Evolutionary conservation across 768 basidiomycete species (phyloP).

Genomic region (Tubosaeta sp.): DNA sequence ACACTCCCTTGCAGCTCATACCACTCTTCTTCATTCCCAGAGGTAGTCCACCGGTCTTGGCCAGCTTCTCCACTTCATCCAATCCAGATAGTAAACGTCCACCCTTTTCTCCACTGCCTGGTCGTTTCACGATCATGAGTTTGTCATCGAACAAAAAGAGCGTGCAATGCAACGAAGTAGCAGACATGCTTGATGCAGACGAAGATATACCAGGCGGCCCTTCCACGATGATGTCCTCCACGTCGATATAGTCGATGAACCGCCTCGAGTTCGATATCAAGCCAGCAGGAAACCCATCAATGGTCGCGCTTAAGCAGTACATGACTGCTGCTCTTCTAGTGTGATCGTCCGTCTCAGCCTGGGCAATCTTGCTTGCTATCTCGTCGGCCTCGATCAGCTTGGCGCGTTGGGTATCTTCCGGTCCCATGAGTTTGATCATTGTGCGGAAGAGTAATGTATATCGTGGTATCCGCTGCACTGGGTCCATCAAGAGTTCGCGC

Average conservation of each 20-base stretch:
- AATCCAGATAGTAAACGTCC: slow-evolving; percentile 71
- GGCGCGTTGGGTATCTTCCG: slow-evolving; percentile 68
- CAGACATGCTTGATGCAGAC: slow-evolving; percentile 36
- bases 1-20: slow-evolving; percentile 78
- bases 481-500: slow-evolving; percentile 92
- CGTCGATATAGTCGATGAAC: slow-evolving; percentile 91
- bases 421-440: slow-evolving; percentile 88
- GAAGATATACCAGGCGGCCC: slow-evolving; percentile 39
- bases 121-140: slow-evolving; percentile 86
- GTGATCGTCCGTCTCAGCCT: slow-evolving; percentile 87
- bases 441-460: slow-evolving; percentile 90
- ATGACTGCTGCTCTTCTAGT: slow-evolving; percentile 87
- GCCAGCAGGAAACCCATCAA: slow-evolving; percentile 88
- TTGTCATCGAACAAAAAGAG: slow-evolving; percentile 95
- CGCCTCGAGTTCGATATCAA: slow-evolving; percentile 86
- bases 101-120: slow-evolving; percentile 67
- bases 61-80: slow-evolving; percentile 72
- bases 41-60: slow-evolving; percentile 58
- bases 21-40: slow-evolving; percentile 70
- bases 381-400: slow-evolving; percentile 83
- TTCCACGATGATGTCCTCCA: slow-evolving; percentile 72
- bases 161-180: slow-evolving; percentile 69
- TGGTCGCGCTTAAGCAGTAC: slow-evolving; percentile 76
- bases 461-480: slow-evolving; percentile 91
- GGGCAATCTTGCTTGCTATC: slow-evolving; percentile 85